Evolutionary conservation across 768 basidiomycete genomes (phyloP), one percentile per base, ranked within the genome.

Genomic region (Postia placenta): DNA sequence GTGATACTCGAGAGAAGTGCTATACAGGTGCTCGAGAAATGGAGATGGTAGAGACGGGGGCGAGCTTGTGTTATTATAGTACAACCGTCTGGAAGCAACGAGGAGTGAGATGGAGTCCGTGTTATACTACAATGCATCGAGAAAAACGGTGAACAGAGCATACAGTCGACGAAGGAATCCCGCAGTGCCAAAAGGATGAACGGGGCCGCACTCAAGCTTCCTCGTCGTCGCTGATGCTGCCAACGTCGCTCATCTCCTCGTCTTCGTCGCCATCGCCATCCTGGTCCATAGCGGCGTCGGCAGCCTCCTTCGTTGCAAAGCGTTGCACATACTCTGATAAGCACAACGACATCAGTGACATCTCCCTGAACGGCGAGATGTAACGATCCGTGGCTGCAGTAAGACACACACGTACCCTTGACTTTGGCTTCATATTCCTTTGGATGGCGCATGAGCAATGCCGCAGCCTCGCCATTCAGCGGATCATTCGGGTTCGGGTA

Each of bases 401-500:
- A 15, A 33, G 11, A n/a, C n/a, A n/a, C 23, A 33, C 19, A 57
- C 76, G 26, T 61, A 87, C 91, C 92, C 72, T 92, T 92, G 49
- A 99, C 94, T 65, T 91, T 95, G 20, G 77, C 78, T 56, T 95
- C 92, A 60, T 99, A 99, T 54, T 92, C 87, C 66, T 94, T 92
- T 27, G 93, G 93, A 64, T 98, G 94, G 24, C 95, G 87, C 91
- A 98, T 93, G 54, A 98, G 79, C 30, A 99, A 74, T 1, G 95
- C 92, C 7, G 96, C 96, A 17, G 96, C 96, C 69, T 99, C 96
- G 27, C 95, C 95, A 56, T 99, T 99, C 46, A 98, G 73, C 3
- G 96, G 96, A 64, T 99, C 96, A 52, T 94, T 92, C 11, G 96
- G 95, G 66, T 99, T 99, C 53, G 96, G 96, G 66, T 99, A 99